These are phyloP conservation scores for Apiotrichum sp. DNA, from an alignment of 1,284 basidiomycete genomes.

Conservation along the genomic window DNA sequence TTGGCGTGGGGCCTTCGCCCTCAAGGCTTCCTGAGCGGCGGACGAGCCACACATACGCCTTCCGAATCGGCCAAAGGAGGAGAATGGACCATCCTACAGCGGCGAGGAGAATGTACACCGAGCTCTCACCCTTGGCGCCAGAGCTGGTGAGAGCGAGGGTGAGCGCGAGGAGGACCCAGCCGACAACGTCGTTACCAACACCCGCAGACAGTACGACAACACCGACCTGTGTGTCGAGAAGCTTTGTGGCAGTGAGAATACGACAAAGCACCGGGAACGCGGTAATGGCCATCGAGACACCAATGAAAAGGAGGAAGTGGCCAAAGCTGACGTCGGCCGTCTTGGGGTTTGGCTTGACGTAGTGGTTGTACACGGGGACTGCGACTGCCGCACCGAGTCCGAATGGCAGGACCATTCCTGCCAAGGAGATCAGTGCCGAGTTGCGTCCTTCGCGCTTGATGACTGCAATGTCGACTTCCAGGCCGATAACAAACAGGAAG, in stretches of 20 bases:
- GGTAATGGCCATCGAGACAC: constrained; percentile 84
- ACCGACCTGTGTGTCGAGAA: constrained; percentile 88
- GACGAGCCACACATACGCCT: constrained; percentile 63
- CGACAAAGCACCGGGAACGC: constrained; percentile 91
- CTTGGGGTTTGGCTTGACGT: constrained; percentile 55
- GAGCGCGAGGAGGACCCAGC: constrained; percentile 62
- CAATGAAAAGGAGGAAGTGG: constrained; percentile 89
- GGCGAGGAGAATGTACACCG: constrained; percentile 72
- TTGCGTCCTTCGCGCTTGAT: constrained; percentile 70
- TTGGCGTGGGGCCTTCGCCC: constrained; percentile 58
- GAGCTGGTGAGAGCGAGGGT: constrained; percentile 72
- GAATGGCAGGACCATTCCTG: constrained; percentile 71
- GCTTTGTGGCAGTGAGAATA: constrained; percentile 53
- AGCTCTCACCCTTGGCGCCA: constrained; percentile 58
- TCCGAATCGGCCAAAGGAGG: constrained; percentile 66
- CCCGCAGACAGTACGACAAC: constrained; percentile 89
- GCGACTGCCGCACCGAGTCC: constrained; percentile 77
- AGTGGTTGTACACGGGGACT: constrained; percentile 63
- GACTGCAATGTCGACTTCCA: constrained; percentile 77
- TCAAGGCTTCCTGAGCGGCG: constrained; percentile 69
- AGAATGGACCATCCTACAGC: constrained; percentile 76
- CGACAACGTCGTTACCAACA: constrained; percentile 80
- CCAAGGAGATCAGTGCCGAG: constrained; percentile 55
- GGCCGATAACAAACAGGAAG: constrained; percentile 85
- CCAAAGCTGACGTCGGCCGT: constrained; percentile 60